A percentile compares a stretch with the other conserved stretches of the same genome.
Conservation (phyloP, 225 moss, liverwort and hornwort species). For the Bryum argenteum region DNA sequence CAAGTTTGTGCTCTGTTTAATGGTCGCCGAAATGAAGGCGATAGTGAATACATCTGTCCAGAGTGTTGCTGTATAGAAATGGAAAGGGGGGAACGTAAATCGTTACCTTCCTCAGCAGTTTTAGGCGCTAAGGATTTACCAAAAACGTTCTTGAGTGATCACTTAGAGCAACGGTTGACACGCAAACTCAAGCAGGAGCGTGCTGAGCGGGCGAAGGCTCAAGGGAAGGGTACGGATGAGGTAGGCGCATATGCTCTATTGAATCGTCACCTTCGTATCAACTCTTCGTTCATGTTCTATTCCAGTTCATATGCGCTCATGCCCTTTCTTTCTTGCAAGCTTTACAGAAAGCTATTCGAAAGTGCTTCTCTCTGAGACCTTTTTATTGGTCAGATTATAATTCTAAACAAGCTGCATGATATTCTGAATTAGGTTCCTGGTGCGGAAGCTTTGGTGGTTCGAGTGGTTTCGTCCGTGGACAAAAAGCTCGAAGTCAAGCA, state of each 20-base stretch:
- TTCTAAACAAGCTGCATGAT: slow-evolving; percentile 31
- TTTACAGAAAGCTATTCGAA: slow-evolving; percentile 4
- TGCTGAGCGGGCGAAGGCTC: slow-evolving; percentile 73
- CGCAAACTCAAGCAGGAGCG: slow-evolving; percentile 88
- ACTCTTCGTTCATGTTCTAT: not conserved
- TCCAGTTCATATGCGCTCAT: not conserved
- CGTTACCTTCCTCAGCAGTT: slow-evolving; percentile 88
- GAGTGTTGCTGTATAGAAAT: slow-evolving; percentile 90
- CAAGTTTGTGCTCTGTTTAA: slow-evolving; percentile 99
- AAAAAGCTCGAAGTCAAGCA: slow-evolving; percentile 99
- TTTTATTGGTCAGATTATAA: not conserved
- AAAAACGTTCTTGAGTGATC: slow-evolving; percentile 92
- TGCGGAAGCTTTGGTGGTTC: slow-evolving; percentile 88
- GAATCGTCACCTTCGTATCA: not conserved
- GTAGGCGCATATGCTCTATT: slow-evolving; percentile 34
- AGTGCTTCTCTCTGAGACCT: not conserved
- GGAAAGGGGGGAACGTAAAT: slow-evolving; percentile 89
- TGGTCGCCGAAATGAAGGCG: slow-evolving; percentile 98
- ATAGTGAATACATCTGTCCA: slow-evolving; percentile 97
- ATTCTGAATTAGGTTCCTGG: slow-evolving; percentile 62
- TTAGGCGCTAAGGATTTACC: slow-evolving; percentile 96
- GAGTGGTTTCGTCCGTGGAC: slow-evolving; percentile 96
- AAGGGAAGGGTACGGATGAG: slow-evolving; percentile 72
- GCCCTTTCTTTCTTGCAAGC: slow-evolving; percentile 10
- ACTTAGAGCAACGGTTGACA: slow-evolving; percentile 90